Conservation (phyloP, 495 filamentous ascomycete genomes). For the Aeminium ludgeri region DNA sequence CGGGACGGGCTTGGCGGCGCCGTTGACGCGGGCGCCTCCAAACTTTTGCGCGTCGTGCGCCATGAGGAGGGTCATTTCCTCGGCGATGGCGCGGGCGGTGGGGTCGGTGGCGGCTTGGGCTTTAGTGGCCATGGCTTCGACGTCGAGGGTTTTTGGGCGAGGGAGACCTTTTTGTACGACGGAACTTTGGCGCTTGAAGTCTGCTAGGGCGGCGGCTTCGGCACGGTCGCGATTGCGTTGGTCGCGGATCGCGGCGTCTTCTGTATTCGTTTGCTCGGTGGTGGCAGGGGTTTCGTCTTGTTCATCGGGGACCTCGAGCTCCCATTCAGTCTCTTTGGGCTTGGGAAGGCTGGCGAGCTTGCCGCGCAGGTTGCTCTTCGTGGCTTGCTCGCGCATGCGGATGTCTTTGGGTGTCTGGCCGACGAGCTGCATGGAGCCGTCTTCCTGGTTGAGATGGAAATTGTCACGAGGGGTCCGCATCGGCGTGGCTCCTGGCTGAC, state of each 20-base stretch:
- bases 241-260: constrained; percentile 76
- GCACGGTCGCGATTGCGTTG: constrained; percentile 47
- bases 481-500: constrained; percentile 61
- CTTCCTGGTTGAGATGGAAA: constrained; percentile 62
- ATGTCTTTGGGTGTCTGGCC: constrained; percentile 65
- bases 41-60: constrained; percentile 67
- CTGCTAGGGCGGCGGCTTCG: constrained; percentile 55
- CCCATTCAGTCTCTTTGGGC: constrained; percentile 80
- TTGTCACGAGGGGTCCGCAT: constrained; percentile 81
- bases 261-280: constrained; percentile 42
- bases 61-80: constrained; percentile 62
- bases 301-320: constrained; percentile 82
- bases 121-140: constrained; percentile 46
- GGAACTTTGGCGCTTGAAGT: constrained; percentile 71
- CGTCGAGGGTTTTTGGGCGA: constrained; percentile 56
- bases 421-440: constrained; percentile 47
- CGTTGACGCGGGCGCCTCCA: constrained; percentile 44
- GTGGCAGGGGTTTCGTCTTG: constrained; percentile 40
- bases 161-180: constrained; percentile 75
- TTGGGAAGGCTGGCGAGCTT: constrained; percentile 74
- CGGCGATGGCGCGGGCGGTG: constrained; percentile 45
- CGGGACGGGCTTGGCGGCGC: constrained; percentile 42
- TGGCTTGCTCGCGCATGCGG: constrained; percentile 52
- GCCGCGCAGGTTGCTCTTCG: constrained; percentile 49
- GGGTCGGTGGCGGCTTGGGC: constrained; percentile 38